phyloP scores from a whole-genome alignment of 129 eudicot genomes.

The Flaveria brownii region DNA sequence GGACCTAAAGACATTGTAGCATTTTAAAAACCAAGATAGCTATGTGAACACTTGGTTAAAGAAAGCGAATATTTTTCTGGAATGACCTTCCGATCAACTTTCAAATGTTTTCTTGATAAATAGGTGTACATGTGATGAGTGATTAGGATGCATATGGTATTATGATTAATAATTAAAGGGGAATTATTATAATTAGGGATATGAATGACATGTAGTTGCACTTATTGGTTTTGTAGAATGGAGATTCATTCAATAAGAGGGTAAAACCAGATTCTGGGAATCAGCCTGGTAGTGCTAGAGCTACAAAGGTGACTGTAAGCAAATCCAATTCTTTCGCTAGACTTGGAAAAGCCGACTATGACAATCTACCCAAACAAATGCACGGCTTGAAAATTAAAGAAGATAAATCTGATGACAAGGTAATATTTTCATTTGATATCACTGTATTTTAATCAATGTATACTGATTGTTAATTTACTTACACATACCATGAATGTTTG shows the following conservation, averaged over 20 bases:
- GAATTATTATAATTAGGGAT: background rate
- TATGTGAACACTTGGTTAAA: background rate
- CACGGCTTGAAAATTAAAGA: slow-evolving; percentile 56
- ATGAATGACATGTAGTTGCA: background rate
- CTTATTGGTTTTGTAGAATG: slow-evolving; percentile 42
- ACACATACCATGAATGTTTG: background rate
- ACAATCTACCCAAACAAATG: slow-evolving; percentile 70
- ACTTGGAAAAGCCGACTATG: slow-evolving; percentile 46
- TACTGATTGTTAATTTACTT: background rate
- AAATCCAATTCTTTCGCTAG: slow-evolving; percentile 43
- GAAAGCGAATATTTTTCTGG: background rate
- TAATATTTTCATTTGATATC: slow-evolving; percentile 24
- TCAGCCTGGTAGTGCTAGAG: slow-evolving; percentile 50
- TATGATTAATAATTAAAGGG: background rate
- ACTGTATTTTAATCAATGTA: background rate
- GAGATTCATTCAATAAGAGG: slow-evolving; percentile 56
- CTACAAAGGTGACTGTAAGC: slow-evolving; percentile 45
- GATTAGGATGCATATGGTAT: background rate
- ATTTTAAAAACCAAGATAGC: too few relatives aligned
- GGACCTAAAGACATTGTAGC: too few relatives aligned
- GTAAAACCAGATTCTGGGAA: slow-evolving; percentile 49
- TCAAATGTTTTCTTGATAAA: background rate
- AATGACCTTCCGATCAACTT: background rate
- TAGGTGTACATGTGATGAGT: background rate
- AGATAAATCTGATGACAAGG: slow-evolving; percentile 57